A percentile compares a stretch with the other conserved stretches of the same genome.
phyloP scores from a whole-genome alignment of 164 flowering plant genomes.

The Magnolia sinica region DNA sequence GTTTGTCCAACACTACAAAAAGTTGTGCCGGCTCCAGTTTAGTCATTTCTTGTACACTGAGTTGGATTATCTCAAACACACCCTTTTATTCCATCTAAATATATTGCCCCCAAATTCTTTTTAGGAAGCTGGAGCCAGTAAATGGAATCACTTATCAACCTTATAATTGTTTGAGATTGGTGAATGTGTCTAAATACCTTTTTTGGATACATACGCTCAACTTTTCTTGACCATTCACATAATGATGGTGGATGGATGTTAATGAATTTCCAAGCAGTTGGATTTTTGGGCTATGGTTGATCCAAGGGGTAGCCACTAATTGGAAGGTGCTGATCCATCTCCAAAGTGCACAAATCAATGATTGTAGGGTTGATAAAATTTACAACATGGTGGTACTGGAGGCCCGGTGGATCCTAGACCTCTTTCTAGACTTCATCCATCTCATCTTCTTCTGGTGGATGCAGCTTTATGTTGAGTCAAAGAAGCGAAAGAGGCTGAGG shows the following conservation, averaged over 20 bases:
- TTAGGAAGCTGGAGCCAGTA: too few species aligned
- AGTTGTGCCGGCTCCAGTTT: too few species aligned
- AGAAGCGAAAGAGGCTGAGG: constrained; percentile 52
- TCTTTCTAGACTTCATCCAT: background rate
- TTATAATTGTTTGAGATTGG: too few species aligned
- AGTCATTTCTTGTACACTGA: too few species aligned
- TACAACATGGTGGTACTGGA: background rate
- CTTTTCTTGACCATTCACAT: too few species aligned
- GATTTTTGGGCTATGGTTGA: background rate
- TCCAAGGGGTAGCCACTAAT: background rate
- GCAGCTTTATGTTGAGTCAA: constrained; percentile 64
- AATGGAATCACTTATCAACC: too few species aligned
- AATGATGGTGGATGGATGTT: background rate
- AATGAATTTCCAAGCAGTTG: background rate
- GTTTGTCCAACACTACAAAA: too few species aligned
- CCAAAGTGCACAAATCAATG: background rate
- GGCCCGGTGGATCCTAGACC: background rate
- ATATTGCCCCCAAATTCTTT: too few species aligned
- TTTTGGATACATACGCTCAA: too few species aligned
- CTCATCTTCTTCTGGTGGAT: constrained; percentile 2
- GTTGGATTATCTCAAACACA: too few species aligned
- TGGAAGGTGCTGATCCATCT: background rate
- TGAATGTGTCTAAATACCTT: too few species aligned
- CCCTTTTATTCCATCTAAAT: too few species aligned
- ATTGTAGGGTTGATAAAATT: background rate